Base-by-base conservation (phyloP, 306 rosid species). In the Malus orientalis region DNA sequence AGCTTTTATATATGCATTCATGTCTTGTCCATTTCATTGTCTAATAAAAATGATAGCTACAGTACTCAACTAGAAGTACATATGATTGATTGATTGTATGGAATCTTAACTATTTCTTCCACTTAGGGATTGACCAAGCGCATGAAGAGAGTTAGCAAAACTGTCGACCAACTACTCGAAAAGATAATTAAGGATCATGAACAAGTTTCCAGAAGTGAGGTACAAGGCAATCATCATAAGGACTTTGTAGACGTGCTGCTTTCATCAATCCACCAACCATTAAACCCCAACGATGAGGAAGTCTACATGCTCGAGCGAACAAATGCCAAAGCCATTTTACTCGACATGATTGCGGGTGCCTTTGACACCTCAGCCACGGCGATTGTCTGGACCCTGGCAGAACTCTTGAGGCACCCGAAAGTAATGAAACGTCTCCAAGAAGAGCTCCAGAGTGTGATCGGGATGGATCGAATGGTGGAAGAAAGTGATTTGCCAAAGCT, bases 301-400 rank as follows among this genome's bases (percentile, higher is more conserved):
- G 62, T 42, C 2, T 19, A 53, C 10, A 15, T 10, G 6, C 32
- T 85, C 11, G 79, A 49, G 15, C 78, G 76, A 53, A 71, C 82
- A 11, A 73, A 80, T 60, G 81, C 78, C 75, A 88, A 88, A 65
- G 88, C 87, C 44, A 40, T 84, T 30, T 2, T 81, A 29, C 0
- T 78, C 0, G 82, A 81, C 64, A 76, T 89, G 87, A 51, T 89
- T 16, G 11, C 9, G 0, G 88, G 15, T 8, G 67, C 83, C 60
- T 10, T 60, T 0, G 86, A 78, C 16, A 78, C 75, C 6, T 11
- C 83, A 0, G 54, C 78, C 2, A 47, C 71, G 0, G 12, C 69
- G 0, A 20, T 80, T 8, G 70, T 67, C 4, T 89, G 91, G 93
- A 76, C 54, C n/a, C 38, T 89, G 15, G 71, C 93, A 1, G 87